A percentile compares a stretch with the other conserved stretches of the same genome.
Conservation (phyloP, 495 filamentous ascomycete species). For the Amphirosellinia nigrospora region DNA sequence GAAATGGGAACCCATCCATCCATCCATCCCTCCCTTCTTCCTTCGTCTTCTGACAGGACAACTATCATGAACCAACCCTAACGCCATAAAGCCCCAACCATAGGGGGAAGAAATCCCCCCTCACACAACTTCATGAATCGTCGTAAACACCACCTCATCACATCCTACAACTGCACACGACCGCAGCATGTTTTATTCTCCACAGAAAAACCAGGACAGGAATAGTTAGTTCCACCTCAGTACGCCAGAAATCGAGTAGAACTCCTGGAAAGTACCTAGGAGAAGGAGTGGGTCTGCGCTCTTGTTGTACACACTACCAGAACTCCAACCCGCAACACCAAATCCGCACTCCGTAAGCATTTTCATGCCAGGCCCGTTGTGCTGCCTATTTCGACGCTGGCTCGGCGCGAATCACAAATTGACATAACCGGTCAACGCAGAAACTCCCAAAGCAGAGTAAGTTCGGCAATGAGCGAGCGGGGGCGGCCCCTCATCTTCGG, state of each 20-base stretch:
- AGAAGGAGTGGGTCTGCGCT: slow-evolving; percentile 13
- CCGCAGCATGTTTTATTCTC: not conserved
- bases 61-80: slow-evolving; percentile 18
- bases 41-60: not conserved
- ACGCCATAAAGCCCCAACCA: slow-evolving; percentile 18
- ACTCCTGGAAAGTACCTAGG: not conserved
- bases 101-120: not conserved
- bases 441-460: not conserved
- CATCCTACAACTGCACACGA: slow-evolving; percentile 12
- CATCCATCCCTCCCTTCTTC: not conserved
- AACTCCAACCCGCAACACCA: slow-evolving; percentile 5
- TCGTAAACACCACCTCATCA: slow-evolving; percentile 11
- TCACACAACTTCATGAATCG: slow-evolving; percentile 21
- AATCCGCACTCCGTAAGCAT: not conserved
- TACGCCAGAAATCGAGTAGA: slow-evolving; percentile 13
- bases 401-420: not conserved
- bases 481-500: slow-evolving; percentile 47
- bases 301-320: slow-evolving; percentile 19
- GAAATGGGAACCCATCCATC: not conserved
- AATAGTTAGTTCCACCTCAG: not conserved
- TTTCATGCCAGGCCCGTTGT: slow-evolving; percentile 2
- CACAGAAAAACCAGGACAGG: not conserved
- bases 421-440: not conserved
- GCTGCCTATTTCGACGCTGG: not conserved
- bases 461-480: not conserved